These are phyloP conservation scores for Aspergillus pseudoglaucus DNA, from an alignment of 2,329 filamentous ascomycete species.

Conservation along the genomic window DNA sequence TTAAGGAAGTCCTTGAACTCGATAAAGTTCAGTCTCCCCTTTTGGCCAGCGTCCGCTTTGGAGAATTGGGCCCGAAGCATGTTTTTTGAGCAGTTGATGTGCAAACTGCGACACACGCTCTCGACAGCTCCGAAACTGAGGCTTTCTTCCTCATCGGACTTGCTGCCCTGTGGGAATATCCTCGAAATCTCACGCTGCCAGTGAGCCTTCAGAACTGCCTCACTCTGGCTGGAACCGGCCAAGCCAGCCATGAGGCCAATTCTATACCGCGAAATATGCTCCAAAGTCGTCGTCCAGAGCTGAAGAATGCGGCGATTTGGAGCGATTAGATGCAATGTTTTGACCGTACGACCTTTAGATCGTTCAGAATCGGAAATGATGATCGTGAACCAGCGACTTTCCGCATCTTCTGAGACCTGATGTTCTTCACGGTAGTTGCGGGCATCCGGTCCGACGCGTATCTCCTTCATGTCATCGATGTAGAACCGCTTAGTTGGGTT, in stretches of 20 bases:
- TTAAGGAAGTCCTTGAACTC: slow-evolving; percentile 82
- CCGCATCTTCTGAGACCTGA: slow-evolving; percentile 59
- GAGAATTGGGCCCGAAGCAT: slow-evolving; percentile 69
- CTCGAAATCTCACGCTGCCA: slow-evolving; percentile 81
- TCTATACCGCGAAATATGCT: slow-evolving; percentile 76
- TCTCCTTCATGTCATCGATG: slow-evolving; percentile 91
- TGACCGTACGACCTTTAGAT: slow-evolving; percentile 62
- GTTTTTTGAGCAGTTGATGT: slow-evolving; percentile 79
- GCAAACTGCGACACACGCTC: slow-evolving; percentile 77
- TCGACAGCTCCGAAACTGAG: slow-evolving; percentile 75
- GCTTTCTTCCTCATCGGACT: slow-evolving; percentile 55
- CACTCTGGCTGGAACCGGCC: slow-evolving; percentile 66
- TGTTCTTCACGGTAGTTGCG: slow-evolving; percentile 85
- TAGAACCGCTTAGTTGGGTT: slow-evolving; percentile 79
- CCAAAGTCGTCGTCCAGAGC: slow-evolving; percentile 77
- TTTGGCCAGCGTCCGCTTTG: slow-evolving; percentile 59
- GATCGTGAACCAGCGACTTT: slow-evolving; percentile 79
- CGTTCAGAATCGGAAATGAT: slow-evolving; percentile 74
- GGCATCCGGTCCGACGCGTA: slow-evolving; percentile 75
- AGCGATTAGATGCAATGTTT: slow-evolving; percentile 82
- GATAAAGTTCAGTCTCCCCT: slow-evolving; percentile 64
- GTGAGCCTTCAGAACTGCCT: slow-evolving; percentile 73
- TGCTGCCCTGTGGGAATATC: slow-evolving; percentile 45
- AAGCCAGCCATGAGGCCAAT: slow-evolving; percentile 87
- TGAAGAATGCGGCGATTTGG: slow-evolving; percentile 64